phyloP scores from a whole-genome alignment of 257 asterid genomes.

The Solanum peruvianum region DNA sequence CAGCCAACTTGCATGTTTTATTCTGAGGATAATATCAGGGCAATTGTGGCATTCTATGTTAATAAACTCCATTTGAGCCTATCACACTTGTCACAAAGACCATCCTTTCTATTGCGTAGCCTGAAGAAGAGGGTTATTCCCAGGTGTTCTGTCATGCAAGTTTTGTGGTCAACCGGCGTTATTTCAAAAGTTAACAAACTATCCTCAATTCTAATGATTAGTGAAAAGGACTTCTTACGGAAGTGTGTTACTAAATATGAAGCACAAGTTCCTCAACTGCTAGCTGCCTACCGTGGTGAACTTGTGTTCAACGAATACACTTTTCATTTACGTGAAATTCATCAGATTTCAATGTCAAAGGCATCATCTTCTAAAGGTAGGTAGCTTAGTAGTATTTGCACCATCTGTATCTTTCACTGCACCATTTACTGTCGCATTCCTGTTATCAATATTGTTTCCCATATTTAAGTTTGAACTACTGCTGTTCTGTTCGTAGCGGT shows the following conservation, averaged over 20 bases:
- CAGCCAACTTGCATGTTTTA: background rate
- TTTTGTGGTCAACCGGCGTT: background rate
- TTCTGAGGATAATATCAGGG: background rate
- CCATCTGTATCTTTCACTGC: background rate
- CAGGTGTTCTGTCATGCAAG: background rate
- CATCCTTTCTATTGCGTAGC: background rate
- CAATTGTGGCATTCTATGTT: background rate
- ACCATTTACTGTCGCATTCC: background rate
- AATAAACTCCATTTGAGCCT: background rate
- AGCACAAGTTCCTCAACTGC: background rate
- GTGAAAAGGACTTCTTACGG: background rate
- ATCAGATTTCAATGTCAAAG: background rate
- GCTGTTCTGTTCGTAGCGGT: background rate
- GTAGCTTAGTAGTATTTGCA: background rate
- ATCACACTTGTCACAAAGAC: background rate
- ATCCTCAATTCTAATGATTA: background rate
- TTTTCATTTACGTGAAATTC: background rate
- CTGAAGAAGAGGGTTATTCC: background rate
- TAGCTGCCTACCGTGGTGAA: background rate
- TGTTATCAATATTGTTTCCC: background rate
- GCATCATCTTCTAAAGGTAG: background rate
- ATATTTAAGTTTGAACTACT: background rate
- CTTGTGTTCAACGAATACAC: background rate
- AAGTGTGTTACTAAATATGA: background rate
- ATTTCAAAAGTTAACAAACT: background rate